Evolutionary conservation across 2,329 filamentous ascomycete species (phyloP), one percentile per base, ranked within the genome.

Genomic region (Fusarium verrucosum): DNA sequence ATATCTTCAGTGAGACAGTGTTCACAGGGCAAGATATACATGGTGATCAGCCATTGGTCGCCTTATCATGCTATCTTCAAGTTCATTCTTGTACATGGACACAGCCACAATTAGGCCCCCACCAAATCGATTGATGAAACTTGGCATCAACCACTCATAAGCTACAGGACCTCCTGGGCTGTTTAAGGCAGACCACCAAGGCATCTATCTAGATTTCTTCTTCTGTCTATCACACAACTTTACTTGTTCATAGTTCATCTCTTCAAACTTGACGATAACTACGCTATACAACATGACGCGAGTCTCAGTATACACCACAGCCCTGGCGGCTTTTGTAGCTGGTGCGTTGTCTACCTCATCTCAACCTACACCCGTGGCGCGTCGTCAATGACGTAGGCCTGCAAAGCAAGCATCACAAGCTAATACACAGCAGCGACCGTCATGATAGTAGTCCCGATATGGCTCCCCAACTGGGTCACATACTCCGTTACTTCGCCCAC

Each of bases 381-480:
- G 50, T 30, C 45, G 32, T 25, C 55, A 54, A 73, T 75, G 73
- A 73, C 72, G 71, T 60, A 60, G 50, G 20, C 36, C 16, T 30
- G 22, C 28, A 45, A 45, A 20, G 22, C 32, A n/a, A 51, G 36
- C 20, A 56, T 20, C 40, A 28, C 17, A 25, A 65, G 52, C 76
- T 81, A 70, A 81, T 74, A 52, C 42, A 46, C 42, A 61, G 45
- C 50, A 92, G 90, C 89, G 55, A 91, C 88, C 26, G 84, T 84
- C 61, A 86, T 93, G 83, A 91, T 90, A 22, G 81, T 94, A 50
- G 82, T 86, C 36, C 85, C 90, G 51, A 90, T 92, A 68, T 79
- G 86, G 59, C 82, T 89, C 42, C 89, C 91, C 16, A 81, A 86
- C 76, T 95, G 92, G 91, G 80, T 93, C 46, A 83, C 83, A 51